These are phyloP conservation scores for Neurospora sp. DNA, from an alignment of 495 filamentous ascomycete species.

Conservation along the genomic window DNA sequence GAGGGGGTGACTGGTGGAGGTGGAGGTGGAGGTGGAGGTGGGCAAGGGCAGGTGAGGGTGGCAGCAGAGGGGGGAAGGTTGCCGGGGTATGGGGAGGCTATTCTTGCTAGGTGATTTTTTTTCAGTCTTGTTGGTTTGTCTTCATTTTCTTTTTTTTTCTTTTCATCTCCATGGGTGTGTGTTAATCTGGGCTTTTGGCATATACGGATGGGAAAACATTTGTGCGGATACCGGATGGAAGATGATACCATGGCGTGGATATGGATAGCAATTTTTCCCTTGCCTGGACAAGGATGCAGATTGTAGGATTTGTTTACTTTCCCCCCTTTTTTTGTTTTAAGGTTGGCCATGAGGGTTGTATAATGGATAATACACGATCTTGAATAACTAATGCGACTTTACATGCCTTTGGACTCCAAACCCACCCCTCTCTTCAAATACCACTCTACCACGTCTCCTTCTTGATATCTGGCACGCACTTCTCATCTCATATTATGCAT, in stretches of 20 bases:
- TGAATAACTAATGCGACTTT: too few species aligned
- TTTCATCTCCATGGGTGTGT: background rate
- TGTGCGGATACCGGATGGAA: background rate
- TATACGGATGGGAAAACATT: background rate
- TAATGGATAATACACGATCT: background rate
- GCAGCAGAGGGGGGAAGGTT: constrained; percentile 8
- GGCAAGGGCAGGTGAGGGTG: background rate
- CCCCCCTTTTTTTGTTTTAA: background rate
- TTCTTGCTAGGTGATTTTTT: constrained; percentile 7
- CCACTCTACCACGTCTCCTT: too few species aligned
- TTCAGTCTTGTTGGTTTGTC: background rate
- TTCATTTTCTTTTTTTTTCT: background rate
- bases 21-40: background rate
- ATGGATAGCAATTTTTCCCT: background rate
- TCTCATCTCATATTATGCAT: too few species aligned
- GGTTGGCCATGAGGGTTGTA: too few species aligned
- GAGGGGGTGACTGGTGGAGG: background rate
- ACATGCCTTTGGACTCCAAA: too few species aligned
- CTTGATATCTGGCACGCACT: too few species aligned
- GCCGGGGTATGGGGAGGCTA: constrained; percentile 25
- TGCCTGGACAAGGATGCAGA: background rate
- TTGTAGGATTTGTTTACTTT: background rate
- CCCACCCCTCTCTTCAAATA: too few species aligned
- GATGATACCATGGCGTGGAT: background rate
- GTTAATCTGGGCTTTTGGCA: background rate